Percentiles rank a stretch among this genome's conserved stretches.
phyloP scores from a whole-genome alignment of 805 yeast species.

The Ogataea nonfermentans region DNA sequence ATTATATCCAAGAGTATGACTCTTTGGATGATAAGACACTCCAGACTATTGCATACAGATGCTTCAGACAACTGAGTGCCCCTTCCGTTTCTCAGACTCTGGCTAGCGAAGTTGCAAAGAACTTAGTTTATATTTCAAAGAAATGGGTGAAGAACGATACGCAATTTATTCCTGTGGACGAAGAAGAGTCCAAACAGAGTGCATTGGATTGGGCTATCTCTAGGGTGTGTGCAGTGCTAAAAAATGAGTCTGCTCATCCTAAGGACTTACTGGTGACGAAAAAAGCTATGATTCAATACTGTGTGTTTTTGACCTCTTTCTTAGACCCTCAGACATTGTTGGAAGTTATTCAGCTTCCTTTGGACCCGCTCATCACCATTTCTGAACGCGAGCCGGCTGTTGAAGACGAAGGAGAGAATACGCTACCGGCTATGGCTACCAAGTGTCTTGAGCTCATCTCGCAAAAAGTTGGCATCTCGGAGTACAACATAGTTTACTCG shows the following conservation, averaged over 20 bases:
- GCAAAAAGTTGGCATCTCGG: slow-evolving; percentile 66
- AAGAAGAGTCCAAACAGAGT: slow-evolving; percentile 27
- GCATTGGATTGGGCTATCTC: slow-evolving; percentile 61
- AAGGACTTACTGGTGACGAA: slow-evolving; percentile 57
- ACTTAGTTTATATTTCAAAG: slow-evolving; percentile 57
- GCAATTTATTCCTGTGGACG: slow-evolving; percentile 30
- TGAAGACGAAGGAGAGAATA: slow-evolving; percentile 37
- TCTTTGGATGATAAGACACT: slow-evolving; percentile 40
- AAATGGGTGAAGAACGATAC: slow-evolving; percentile 55
- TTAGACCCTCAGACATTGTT: slow-evolving; percentile 41
- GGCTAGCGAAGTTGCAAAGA: slow-evolving; percentile 63
- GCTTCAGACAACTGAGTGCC: slow-evolving; percentile 78
- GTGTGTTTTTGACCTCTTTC: slow-evolving; percentile 60
- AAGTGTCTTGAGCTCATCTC: slow-evolving; percentile 73
- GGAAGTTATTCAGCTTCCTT: slow-evolving; percentile 36
- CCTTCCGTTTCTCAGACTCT: slow-evolving; percentile 65
- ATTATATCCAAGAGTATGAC: slow-evolving; percentile 40
- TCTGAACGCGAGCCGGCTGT: slow-evolving; percentile 35
- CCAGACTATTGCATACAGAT: slow-evolving; percentile 66
- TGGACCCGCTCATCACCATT: slow-evolving; percentile 32
- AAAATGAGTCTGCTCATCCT: slow-evolving; percentile 58
- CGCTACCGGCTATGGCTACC: slow-evolving; percentile 38
- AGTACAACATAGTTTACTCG: slow-evolving; percentile 59
- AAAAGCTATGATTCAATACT: slow-evolving; percentile 63
- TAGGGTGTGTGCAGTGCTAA: slow-evolving; percentile 60